A percentile compares a stretch with the other conserved stretches of the same genome.
These are phyloP conservation scores for Aquilaria agallochum DNA, from an alignment of 441 rosid species.

Conservation along the genomic window DNA sequence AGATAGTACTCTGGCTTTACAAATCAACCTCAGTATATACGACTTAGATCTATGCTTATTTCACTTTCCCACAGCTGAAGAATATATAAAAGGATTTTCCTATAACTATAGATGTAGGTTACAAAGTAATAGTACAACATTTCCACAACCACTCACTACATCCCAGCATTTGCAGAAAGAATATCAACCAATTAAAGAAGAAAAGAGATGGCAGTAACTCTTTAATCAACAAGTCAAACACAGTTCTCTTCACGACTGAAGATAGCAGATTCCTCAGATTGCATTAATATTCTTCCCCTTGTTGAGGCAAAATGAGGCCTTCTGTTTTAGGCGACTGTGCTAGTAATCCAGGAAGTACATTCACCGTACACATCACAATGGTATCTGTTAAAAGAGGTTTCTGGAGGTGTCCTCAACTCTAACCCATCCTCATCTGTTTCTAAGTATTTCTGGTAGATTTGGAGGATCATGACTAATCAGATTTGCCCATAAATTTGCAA, in stretches of 20 bases:
- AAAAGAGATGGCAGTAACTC: neutral
- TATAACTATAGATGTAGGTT: neutral
- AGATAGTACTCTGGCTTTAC: conserved; percentile 7
- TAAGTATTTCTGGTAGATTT: conserved; percentile 27
- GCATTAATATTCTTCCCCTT: neutral
- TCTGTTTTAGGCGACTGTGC: neutral
- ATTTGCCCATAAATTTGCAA: conserved; percentile 74
- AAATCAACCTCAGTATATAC: conserved; percentile 15
- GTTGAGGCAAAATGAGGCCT: conserved; percentile 3
- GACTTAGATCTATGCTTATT: conserved; percentile 5
- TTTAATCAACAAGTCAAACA: too few species aligned
- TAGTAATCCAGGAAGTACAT: conserved; percentile 13
- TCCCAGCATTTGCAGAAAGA: conserved; percentile 28
- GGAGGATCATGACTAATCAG: conserved; percentile 46
- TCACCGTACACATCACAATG: conserved; percentile 2
- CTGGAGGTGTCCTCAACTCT: conserved; percentile 1
- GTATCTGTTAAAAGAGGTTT: conserved; percentile 2
- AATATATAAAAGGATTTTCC: conserved; percentile 11
- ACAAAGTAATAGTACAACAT: conserved; percentile 11
- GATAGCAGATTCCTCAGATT: conserved; percentile 1
- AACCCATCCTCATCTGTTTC: conserved; percentile 15
- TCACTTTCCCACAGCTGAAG: conserved; percentile 23
- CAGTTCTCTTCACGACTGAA: conserved; percentile 2
- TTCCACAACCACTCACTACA: conserved; percentile 21
- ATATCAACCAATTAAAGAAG: conserved; percentile 14